Conservation (phyloP, 2,329 filamentous ascomycete species). For the Cytospora schulzeri region DNA sequence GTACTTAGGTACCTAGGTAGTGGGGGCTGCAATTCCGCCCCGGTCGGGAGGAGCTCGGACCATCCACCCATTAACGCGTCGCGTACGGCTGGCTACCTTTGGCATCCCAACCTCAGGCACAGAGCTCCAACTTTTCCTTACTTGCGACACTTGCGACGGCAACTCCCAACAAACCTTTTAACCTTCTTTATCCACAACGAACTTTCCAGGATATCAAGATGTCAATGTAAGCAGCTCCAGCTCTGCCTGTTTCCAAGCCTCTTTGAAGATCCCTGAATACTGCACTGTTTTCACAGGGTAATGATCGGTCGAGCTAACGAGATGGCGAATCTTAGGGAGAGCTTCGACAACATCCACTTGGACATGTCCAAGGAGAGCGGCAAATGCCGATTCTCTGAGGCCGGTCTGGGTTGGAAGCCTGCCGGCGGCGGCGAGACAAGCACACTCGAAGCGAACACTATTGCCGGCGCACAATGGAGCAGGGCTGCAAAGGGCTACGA, state of each 20-base stretch:
- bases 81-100: not conserved
- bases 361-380: constrained; percentile 91
- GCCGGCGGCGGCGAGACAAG: constrained; percentile 86
- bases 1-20: not conserved
- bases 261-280: constrained; percentile 23
- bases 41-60: not conserved
- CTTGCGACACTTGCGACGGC: constrained; percentile 9
- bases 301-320: constrained; percentile 6
- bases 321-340: constrained; percentile 61
- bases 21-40: constrained; percentile 4
- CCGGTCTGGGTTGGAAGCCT: constrained; percentile 94
- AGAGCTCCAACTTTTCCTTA: constrained; percentile 14
- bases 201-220: constrained; percentile 12
- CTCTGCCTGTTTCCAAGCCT: not conserved
- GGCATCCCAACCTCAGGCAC: constrained; percentile 14
- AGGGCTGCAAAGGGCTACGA: constrained; percentile 90
- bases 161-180: constrained; percentile 2
- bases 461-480: constrained; percentile 90
- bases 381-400: constrained; percentile 93
- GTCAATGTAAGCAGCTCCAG: not conserved
- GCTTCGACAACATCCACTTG: constrained; percentile 95
- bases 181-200: constrained; percentile 7
- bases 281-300: not conserved
- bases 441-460: constrained; percentile 85
- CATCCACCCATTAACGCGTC: constrained; percentile 20